Evolutionary conservation across 129 eudicot genomes (phyloP).

Genomic region (Tagetes erecta): DNA sequence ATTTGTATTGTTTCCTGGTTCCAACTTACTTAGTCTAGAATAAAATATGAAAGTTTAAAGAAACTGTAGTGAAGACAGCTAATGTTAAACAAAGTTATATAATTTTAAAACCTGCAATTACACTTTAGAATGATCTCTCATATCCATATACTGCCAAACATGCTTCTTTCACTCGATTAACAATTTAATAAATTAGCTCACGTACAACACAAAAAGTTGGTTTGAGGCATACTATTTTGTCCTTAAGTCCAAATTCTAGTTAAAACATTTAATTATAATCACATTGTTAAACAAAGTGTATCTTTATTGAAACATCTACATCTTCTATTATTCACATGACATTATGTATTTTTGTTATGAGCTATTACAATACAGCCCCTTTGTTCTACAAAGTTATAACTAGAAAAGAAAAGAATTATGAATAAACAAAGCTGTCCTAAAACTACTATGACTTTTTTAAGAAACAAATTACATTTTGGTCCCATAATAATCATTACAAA

Average conservation of each 20-base stretch:
- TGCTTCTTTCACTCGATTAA: slow-evolving; percentile 9
- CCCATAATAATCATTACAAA: slow-evolving; percentile 23
- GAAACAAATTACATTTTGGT: slow-evolving; percentile 26
- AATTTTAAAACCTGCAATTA: neutral
- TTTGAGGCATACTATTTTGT: slow-evolving; percentile 16
- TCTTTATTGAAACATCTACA: slow-evolving; percentile 22
- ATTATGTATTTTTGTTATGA: slow-evolving; percentile 5
- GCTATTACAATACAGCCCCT: too few relatives aligned
- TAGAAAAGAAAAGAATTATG: neutral
- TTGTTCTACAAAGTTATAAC: neutral
- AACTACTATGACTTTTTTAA: slow-evolving; percentile 13
- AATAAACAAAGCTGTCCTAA: slow-evolving; percentile 20
- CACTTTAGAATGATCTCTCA: slow-evolving; percentile 22
- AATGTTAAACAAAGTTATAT: neutral
- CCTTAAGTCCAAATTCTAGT: slow-evolving; percentile 20
- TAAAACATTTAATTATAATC: slow-evolving; percentile 10
- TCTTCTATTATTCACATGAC: slow-evolving; percentile 18
- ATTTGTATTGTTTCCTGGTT: slow-evolving; percentile 3
- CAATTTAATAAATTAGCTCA: slow-evolving; percentile 10
- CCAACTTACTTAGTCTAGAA: neutral
- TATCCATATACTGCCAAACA: slow-evolving; percentile 1
- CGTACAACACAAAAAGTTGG: slow-evolving; percentile 14
- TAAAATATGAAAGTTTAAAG: neutral
- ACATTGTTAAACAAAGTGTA: slow-evolving; percentile 24
- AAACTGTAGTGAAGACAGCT: neutral